A percentile compares a stretch with the other conserved stretches of the same genome.
Evolutionary conservation across 805 yeast species (phyloP).

Genomic region (Myxozyma melibiosi): DNA sequence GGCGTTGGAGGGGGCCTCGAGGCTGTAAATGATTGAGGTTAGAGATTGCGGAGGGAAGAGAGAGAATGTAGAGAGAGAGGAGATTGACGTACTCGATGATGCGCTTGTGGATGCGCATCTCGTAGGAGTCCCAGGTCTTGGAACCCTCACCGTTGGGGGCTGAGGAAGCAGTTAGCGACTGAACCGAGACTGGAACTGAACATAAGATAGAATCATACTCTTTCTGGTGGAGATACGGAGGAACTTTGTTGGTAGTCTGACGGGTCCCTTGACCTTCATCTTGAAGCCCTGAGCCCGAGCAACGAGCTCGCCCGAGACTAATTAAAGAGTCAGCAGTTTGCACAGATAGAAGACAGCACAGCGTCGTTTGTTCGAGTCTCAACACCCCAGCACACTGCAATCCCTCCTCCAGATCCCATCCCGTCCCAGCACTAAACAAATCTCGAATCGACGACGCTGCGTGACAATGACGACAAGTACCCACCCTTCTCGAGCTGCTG

Average conservation of each 20-base stretch:
- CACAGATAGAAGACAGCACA: no score
- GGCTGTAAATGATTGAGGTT: slow-evolving; percentile 40
- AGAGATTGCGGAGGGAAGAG: neutral
- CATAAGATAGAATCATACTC: slow-evolving; percentile 43
- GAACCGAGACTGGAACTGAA: neutral
- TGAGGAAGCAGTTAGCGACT: slow-evolving; percentile 4
- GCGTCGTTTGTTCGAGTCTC: no score
- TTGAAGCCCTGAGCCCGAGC: slow-evolving; percentile 80
- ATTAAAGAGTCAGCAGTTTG: no score
- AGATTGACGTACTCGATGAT: slow-evolving; percentile 62
- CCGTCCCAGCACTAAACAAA: no score
- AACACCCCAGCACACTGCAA: no score
- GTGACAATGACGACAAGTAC: slow-evolving; percentile 17
- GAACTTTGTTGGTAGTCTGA: slow-evolving; percentile 99
- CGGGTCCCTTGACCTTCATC: slow-evolving; percentile 96
- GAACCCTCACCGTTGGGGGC: slow-evolving; percentile 99
- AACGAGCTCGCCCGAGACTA: slow-evolving; percentile 89
- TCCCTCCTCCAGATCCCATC: no score
- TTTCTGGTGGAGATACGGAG: slow-evolving; percentile 98
- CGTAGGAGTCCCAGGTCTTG: slow-evolving; percentile 99
- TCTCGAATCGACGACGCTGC: neutral
- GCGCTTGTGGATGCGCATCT: slow-evolving; percentile 99
- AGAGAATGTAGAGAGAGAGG: slow-evolving; percentile 5
- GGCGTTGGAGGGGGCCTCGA: slow-evolving; percentile 91
- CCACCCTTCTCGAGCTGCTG: slow-evolving; percentile 84